Percentiles rank a stretch among this genome's conserved stretches.
phyloP scores from a whole-genome alignment of 495 filamentous ascomycete genomes.

The Alectoria sarmentosa region DNA sequence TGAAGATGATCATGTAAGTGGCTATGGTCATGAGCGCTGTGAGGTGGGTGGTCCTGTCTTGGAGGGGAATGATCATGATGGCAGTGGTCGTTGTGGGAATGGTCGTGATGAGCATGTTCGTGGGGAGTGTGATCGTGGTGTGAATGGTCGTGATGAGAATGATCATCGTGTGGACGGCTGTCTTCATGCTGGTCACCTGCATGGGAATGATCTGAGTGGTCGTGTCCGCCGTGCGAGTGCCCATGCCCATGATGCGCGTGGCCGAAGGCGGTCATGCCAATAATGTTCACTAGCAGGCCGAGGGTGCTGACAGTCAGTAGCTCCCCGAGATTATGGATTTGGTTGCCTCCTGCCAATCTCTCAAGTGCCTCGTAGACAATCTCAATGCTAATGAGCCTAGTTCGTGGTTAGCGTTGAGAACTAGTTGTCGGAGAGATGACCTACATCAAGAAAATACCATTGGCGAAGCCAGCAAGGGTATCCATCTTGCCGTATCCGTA shows the following conservation, averaged over 20 bases:
- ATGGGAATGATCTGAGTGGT: conserved; percentile 50
- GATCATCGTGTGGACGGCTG: conserved; percentile 51
- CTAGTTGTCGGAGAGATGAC: conserved; percentile 22
- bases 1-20: conserved; percentile 29
- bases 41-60: conserved; percentile 23
- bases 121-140: conserved; percentile 18
- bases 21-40: conserved; percentile 32
- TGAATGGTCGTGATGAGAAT: conserved; percentile 19
- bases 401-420: conserved; percentile 8
- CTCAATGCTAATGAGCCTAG: conserved; percentile 87
- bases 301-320: conserved; percentile 78
- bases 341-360: conserved; percentile 67
- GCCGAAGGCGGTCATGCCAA: conserved; percentile 84
- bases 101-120: conserved; percentile 32
- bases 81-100: conserved; percentile 32
- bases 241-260: conserved; percentile 58
- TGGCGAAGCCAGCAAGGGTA: conserved; percentile 91
- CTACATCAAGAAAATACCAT: conserved; percentile 92
- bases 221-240: conserved; percentile 65
- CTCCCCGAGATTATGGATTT: conserved; percentile 79
- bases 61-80: conserved; percentile 30
- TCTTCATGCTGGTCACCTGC: conserved; percentile 59
- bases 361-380: conserved; percentile 95
- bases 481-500: conserved; percentile 98
- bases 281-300: conserved; percentile 81